phyloP scores from a whole-genome alignment of 495 filamentous ascomycete species.

The Neurospora tetrasperma region DNA sequence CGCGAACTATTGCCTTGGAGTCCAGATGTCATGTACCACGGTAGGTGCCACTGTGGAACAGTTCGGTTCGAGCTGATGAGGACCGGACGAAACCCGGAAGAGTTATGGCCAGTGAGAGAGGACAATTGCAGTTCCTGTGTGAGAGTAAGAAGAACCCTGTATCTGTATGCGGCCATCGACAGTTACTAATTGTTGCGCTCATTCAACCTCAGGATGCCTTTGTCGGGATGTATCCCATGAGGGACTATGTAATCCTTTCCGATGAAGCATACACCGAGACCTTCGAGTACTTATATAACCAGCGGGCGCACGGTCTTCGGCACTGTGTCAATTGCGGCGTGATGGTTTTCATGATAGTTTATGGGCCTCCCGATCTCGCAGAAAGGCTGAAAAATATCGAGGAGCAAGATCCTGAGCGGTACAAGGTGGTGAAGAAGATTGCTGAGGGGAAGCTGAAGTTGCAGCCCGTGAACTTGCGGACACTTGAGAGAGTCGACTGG shows the following conservation, averaged over 20 bases:
- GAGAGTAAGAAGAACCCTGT: conserved; percentile 2
- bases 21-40: neutral
- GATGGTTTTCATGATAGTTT: conserved; percentile 9
- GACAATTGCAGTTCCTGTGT: conserved; percentile 18
- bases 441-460: conserved; percentile 10
- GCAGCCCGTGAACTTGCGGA: conserved; percentile 15
- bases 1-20: neutral
- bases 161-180: neutral
- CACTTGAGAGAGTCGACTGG: conserved; percentile 9
- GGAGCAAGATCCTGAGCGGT: conserved; percentile 7
- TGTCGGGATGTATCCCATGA: conserved; percentile 12
- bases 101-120: conserved; percentile 3
- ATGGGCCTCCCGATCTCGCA: conserved; percentile 10
- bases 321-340: conserved; percentile 16
- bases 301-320: neutral
- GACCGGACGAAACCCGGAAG: neutral
- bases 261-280: conserved; percentile 3
- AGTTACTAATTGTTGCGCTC: neutral
- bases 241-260: conserved; percentile 11
- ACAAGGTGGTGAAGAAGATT: conserved; percentile 3
- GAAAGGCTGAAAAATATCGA: conserved; percentile 5
- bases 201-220: conserved; percentile 7
- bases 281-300: conserved; percentile 12
- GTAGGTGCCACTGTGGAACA: conserved; percentile 14
- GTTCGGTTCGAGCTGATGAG: conserved; percentile 5